Conservation (phyloP, 1,284 basidiomycete species). For the Ustilago sp. region DNA sequence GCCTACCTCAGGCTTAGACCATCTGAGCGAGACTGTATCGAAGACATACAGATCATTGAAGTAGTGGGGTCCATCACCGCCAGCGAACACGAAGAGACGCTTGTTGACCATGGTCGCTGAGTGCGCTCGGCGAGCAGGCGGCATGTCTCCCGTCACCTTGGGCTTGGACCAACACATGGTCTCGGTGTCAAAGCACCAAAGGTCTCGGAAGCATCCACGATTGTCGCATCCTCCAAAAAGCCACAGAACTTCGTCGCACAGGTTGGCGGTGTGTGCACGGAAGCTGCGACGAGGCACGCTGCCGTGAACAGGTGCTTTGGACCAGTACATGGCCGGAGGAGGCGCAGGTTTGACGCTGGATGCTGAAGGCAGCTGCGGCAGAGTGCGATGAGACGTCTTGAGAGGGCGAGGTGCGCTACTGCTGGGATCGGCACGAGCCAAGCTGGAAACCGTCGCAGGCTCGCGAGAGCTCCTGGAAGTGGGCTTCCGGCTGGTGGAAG, state of each 20-base stretch:
- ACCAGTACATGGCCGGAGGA: conserved; percentile 82
- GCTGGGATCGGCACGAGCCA: conserved; percentile 17
- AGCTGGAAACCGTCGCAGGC: conserved; percentile 9
- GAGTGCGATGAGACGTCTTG: conserved; percentile 35
- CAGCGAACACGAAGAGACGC: conserved; percentile 84
- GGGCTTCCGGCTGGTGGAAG: conserved; percentile 13
- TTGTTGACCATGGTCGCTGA: conserved; percentile 84
- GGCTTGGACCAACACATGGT: conserved; percentile 84
- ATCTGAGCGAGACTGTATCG: conserved; percentile 74
- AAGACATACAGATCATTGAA: conserved; percentile 80
- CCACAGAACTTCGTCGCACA: conserved; percentile 85
- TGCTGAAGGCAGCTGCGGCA: conserved; percentile 57
- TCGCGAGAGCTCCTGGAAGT: conserved; percentile 26
- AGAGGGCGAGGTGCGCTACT: conserved; percentile 17
- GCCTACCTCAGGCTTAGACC: conserved; percentile 52
- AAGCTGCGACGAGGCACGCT: conserved; percentile 79
- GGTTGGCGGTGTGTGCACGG: conserved; percentile 84
- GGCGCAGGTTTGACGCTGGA: conserved; percentile 49
- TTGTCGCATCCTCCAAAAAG: conserved; percentile 89
- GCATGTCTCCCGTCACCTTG: conserved; percentile 50
- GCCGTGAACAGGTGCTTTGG: conserved; percentile 83
- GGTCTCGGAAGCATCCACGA: conserved; percentile 79
- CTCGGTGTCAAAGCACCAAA: conserved; percentile 89
- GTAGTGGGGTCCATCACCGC: conserved; percentile 79
- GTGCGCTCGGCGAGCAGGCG: conserved; percentile 81